Base-by-base conservation (phyloP, 805 yeast species). In the Candida ulmi region DNA sequence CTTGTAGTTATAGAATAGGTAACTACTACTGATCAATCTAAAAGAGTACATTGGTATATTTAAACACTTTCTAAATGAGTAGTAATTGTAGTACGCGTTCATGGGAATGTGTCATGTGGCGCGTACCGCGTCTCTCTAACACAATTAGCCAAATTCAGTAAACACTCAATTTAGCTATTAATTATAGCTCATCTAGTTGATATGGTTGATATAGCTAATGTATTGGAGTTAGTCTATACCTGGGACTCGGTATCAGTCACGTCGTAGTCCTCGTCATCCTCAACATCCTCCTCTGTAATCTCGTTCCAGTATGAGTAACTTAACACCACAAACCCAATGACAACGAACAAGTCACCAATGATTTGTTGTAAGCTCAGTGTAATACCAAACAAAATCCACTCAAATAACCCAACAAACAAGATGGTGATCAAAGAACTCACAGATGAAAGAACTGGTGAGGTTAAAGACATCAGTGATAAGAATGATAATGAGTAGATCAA, bases 381-480 rank as follows among this genome's bases (percentile, higher is more conserved):
- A 18, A 76, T 72, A 5, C 80, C 84, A 61, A 83, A 83, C 9
- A 83, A 49, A 0, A 72, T 39, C 80, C 83, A 84, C 55, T 87
- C 95, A 17, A 78, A 78, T 1, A 84, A 37, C 0, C 95, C 95
- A 33, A 88, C 93, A 38, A 87, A 58, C 45, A 87, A 71, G 17
- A 88, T 88, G 0, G 95, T 85, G 36, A 87, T 69, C 42, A 87
- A 63, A 0, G 88, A 75, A 26, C 82, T 71, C 8, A 74, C 78
- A 0, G 85, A 76, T 2, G 93, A 83, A 32, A 88, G 65, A 2
- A 88, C 95, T 0, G 96, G 96, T 4, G 85, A 80, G 0, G 96
- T 87, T 40, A 87, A 69, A 0, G 95, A 80, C 84, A 87, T 84
- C 46, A 87, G 63, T 2, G 88, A 72, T 42, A 87, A 67, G 49